phyloP scores from a whole-genome alignment of 192 early-diverging fungal genomes.

The Diversispora eburnea region DNA sequence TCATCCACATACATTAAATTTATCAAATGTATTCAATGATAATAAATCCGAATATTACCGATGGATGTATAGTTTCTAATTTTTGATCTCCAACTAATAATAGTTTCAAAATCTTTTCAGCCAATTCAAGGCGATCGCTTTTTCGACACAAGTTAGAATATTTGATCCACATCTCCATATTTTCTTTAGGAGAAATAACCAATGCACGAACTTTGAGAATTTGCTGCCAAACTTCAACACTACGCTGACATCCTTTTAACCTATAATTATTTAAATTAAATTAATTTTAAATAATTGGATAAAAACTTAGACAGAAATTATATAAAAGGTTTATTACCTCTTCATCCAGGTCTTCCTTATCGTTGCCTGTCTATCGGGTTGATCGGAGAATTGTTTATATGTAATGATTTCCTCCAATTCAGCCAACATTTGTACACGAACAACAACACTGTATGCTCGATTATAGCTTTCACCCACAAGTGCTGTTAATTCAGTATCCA shows the following conservation, averaged over 20 bases:
- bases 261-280: conserved; percentile 40
- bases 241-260: conserved; percentile 82
- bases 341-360: conserved; percentile 89
- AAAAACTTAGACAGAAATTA: no score
- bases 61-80: conserved; percentile 30
- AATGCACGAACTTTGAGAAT: conserved; percentile 83
- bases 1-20: background rate
- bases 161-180: conserved; percentile 95
- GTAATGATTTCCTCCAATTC: conserved; percentile 95
- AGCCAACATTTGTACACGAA: conserved; percentile 95
- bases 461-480: conserved; percentile 91
- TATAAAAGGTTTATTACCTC: conserved; percentile 1
- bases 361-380: conserved; percentile 64
- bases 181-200: conserved; percentile 85
- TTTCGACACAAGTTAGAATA: conserved; percentile 94
- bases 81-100: conserved; percentile 63
- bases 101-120: conserved; percentile 72
- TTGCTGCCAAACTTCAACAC: conserved; percentile 94
- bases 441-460: conserved; percentile 79
- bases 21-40: background rate
- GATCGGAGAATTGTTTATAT: conserved; percentile 81
- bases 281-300: no score
- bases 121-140: conserved; percentile 72
- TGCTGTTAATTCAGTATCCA: conserved; percentile 84
- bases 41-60: background rate